Conservation (phyloP, 1,139 yeast genomes). For the Kurtzmaniella quercitrusa region DNA sequence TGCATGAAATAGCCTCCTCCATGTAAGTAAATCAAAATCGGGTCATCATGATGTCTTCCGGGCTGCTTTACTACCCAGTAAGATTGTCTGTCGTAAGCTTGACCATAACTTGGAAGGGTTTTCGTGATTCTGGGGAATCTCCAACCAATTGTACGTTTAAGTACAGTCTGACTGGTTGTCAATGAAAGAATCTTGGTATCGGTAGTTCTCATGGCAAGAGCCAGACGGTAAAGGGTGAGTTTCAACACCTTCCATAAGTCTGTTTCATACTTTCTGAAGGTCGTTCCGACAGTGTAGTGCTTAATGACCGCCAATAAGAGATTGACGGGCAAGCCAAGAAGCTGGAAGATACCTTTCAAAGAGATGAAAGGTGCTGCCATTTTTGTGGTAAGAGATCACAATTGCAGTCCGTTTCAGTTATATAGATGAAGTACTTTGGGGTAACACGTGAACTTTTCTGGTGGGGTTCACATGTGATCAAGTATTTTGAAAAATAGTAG, state of each 20-base stretch:
- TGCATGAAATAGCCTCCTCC: conserved; percentile 44
- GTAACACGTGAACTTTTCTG: background rate
- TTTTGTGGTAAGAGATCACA: background rate
- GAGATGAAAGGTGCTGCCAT: conserved; percentile 3
- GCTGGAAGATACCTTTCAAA: conserved; percentile 5
- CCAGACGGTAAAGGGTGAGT: conserved; percentile 6
- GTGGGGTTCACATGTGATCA: background rate
- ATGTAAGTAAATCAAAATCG: conserved; percentile 35
- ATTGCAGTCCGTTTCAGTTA: background rate
- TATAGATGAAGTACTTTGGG: background rate
- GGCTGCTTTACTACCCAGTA: conserved; percentile 35
- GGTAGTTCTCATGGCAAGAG: conserved; percentile 4
- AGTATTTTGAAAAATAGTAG: background rate
- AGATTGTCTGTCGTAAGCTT: conserved; percentile 28
- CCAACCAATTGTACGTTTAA: conserved; percentile 2
- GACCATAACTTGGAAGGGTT: conserved; percentile 28
- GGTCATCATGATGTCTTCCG: conserved; percentile 26
- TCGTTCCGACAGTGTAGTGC: conserved; percentile 8
- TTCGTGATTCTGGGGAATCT: conserved; percentile 8
- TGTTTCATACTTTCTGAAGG: conserved; percentile 7
- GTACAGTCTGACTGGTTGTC: conserved; percentile 5
- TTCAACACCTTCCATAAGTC: conserved; percentile 6
- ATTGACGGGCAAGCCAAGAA: conserved; percentile 7
- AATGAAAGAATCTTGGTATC: conserved; percentile 8
- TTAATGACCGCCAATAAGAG: conserved; percentile 5